Base-by-base conservation (phyloP, 2,329 filamentous ascomycete species). In the Nigrospora oryzae region DNA sequence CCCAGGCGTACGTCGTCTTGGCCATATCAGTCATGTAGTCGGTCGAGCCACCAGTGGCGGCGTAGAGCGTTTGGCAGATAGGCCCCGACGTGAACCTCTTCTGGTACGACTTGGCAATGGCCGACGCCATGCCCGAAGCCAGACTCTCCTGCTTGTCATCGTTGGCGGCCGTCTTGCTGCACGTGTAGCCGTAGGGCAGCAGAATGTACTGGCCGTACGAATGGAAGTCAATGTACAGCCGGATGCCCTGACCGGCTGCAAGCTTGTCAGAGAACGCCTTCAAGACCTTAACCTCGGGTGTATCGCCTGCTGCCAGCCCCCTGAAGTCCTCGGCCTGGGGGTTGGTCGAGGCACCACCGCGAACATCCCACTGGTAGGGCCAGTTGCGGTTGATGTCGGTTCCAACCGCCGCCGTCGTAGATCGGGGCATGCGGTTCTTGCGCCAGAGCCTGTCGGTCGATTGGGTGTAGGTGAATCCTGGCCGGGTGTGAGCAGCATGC, bases 201-300 rank as follows among this genome's bases (percentile, higher is more conserved):
- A 79, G 63, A 44, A 79, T 69, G 42, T 70, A 65, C 52, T 80
- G 75, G 13, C 67, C 66, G 61, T 80, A 81, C 17, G 72, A 71
- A 58, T 81, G 78, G 59, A 75, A 74, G 59, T 82, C 78, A 55
- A 81, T 71, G 61, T 74, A 82, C 12, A 77, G 61, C 44, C 74
- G 69, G 43, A 79, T 65, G 3, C 73, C 73, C 40, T 69, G 65
- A 4, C 49, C 40, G 14, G 52, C 51, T 31, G 66, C 63, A 19
- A 80, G 55, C 35, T 60, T 54, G 40, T 67, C 64, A 16, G 75
- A 63, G 38, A 73, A 71, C 5, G 66, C 63, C 30, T 68, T 67
- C 33, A 81, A 62, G 5, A 61, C 69, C 44, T 66, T 65, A 48
- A 65, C 71, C 55, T 77, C 71, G 15, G 70, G 66, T 10, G 70